phyloP scores from a whole-genome alignment of 768 basidiomycete species.

The Clathrus columnatus region DNA sequence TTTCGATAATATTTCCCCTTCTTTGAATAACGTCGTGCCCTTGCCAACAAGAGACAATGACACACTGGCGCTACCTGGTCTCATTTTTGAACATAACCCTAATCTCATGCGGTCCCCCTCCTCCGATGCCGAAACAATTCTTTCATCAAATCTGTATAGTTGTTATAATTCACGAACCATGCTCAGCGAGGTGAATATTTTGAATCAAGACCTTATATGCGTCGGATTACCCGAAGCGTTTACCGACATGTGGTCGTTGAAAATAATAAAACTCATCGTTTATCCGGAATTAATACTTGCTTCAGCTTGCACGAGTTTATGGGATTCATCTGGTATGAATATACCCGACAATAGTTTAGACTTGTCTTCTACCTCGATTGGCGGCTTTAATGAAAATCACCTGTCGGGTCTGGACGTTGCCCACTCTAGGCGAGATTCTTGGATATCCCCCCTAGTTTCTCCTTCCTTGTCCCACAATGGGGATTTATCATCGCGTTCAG shows the following conservation, averaged over 20 bases:
- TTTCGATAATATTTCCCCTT: conserved; percentile 11
- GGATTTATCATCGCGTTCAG: neutral
- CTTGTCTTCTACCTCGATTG: neutral
- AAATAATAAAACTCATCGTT: conserved; percentile 69
- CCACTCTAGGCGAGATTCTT: conserved; percentile 27
- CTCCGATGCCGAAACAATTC: conserved; percentile 1
- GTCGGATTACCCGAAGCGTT: conserved; percentile 65
- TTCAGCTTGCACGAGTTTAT: neutral
- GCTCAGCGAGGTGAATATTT: conserved; percentile 49
- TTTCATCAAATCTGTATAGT: neutral
- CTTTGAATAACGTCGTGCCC: neutral
- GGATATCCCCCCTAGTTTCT: conserved; percentile 6
- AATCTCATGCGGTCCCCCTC: conserved; percentile 22
- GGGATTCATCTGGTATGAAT: too few species aligned
- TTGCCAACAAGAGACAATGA: neutral
- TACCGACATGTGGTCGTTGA: conserved; percentile 64
- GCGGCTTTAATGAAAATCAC: neutral
- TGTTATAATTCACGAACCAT: conserved; percentile 32
- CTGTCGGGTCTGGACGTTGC: neutral
- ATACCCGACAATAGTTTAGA: neutral
- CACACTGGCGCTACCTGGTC: conserved; percentile 13
- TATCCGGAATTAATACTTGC: conserved; percentile 49
- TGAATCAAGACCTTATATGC: conserved; percentile 65
- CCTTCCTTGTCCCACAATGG: conserved; percentile 1
- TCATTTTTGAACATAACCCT: conserved; percentile 35